These are phyloP conservation scores for Rhodofomes roseus DNA, from an alignment of 1,284 basidiomycete genomes.

Conservation along the genomic window DNA sequence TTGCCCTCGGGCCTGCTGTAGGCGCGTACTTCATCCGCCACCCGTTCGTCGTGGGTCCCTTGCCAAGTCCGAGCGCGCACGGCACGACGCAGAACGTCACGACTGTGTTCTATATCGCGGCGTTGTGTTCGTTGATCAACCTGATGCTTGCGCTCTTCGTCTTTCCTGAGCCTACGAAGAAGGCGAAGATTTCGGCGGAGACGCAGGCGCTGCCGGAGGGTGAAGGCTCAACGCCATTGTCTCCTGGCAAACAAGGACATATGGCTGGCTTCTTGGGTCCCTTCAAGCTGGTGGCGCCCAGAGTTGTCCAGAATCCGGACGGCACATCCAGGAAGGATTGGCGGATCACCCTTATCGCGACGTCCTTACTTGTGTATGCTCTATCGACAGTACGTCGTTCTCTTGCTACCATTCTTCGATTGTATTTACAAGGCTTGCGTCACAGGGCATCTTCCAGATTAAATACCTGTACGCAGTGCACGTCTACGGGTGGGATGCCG, in stretches of 20 bases:
- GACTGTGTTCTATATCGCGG: conserved; percentile 57
- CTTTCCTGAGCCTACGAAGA: conserved; percentile 62
- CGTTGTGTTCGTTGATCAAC: conserved; percentile 43
- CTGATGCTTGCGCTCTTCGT: conserved; percentile 52
- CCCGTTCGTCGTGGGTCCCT: conserved; percentile 39
- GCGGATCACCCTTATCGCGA: conserved; percentile 51
- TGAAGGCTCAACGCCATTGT: conserved; percentile 4
- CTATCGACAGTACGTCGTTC: conserved; percentile 44
- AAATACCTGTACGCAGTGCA: conserved; percentile 61
- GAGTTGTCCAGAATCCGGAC: conserved; percentile 30
- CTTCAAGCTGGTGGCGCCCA: conserved; percentile 52
- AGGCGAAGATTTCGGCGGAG: conserved; percentile 31
- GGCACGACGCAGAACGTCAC: conserved; percentile 37
- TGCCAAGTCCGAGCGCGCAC: conserved; percentile 23
- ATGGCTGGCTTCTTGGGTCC: conserved; percentile 42
- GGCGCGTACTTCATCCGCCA: conserved; percentile 68
- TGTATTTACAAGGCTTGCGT: too few species aligned
- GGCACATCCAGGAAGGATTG: conserved; percentile 45
- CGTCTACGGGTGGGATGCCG: conserved; percentile 54
- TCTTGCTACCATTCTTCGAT: not conserved
- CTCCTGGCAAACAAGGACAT: conserved; percentile 16
- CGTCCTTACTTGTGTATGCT: conserved; percentile 42
- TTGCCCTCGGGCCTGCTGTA: conserved; percentile 69
- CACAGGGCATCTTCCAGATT: conserved; percentile 51
- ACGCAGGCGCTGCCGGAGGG: conserved; percentile 25